Conservation (phyloP, 148 eudicot genomes). For the Rhododendron henanense region DNA sequence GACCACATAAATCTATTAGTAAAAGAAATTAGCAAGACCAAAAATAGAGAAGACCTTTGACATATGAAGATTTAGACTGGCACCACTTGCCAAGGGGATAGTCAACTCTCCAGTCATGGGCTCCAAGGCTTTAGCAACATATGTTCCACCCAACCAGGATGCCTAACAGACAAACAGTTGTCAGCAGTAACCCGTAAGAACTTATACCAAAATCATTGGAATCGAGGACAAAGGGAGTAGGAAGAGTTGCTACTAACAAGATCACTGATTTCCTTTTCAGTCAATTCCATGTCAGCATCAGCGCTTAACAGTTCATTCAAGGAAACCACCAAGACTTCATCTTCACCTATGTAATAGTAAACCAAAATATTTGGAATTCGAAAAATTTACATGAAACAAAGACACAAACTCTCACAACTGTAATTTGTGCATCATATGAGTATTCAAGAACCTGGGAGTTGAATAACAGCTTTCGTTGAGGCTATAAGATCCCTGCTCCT, state of each 20-base stretch:
- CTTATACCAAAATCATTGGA: not conserved
- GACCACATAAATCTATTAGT: not conserved
- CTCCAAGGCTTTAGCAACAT: constrained; percentile 37
- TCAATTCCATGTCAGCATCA: constrained; percentile 31
- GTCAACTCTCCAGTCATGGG: constrained; percentile 62
- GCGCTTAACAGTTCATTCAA: constrained; percentile 43
- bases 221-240: not conserved
- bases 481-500: constrained; percentile 40
- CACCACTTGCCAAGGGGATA: constrained; percentile 58
- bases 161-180: constrained; percentile 44
- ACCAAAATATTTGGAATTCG: not conserved
- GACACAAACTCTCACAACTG: not conserved
- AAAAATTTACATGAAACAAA: not conserved
- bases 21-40: not conserved
- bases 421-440: not conserved
- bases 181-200: not conserved
- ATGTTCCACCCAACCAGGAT: constrained; percentile 76
- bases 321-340: constrained; percentile 53
- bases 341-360: constrained; percentile 41
- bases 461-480: constrained; percentile 41
- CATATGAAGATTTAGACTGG: constrained; percentile 61
- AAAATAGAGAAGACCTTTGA: constrained; percentile 52
- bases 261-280: constrained; percentile 55
- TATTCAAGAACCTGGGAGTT: constrained; percentile 59
- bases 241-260: constrained; percentile 58